Conservation (phyloP, 352 stramenopile genomes). For the Phytophthora macrochlamydospora region DNA sequence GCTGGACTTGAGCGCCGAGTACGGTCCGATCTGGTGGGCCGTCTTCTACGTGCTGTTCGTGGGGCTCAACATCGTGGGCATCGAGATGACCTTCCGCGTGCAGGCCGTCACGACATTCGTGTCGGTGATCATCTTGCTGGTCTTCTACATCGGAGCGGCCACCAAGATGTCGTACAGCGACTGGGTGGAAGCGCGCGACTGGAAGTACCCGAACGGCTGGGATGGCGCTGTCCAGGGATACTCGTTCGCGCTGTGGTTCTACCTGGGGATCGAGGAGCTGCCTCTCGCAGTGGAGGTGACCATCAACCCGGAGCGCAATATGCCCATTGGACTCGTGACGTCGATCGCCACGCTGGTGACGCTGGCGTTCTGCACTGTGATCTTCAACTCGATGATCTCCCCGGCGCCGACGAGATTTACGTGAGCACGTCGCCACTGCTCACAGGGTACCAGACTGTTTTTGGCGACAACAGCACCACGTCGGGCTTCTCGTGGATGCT, state of each 20-base stretch:
- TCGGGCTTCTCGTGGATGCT: constrained; percentile 74
- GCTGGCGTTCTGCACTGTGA: constrained; percentile 60
- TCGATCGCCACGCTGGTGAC: constrained; percentile 59
- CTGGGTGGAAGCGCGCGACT: constrained; percentile 50
- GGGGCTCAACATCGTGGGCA: constrained; percentile 57
- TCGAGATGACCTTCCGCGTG: constrained; percentile 73
- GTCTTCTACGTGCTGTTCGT: constrained; percentile 72
- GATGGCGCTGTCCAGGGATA: constrained; percentile 58
- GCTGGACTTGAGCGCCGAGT: constrained; percentile 40
- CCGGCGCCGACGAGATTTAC: constrained; percentile 48
- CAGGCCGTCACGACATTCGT: constrained; percentile 62
- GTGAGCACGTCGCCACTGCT: constrained; percentile 55
- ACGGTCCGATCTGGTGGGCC: constrained; percentile 58
- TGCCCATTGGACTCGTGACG: constrained; percentile 58
- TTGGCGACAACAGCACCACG: constrained; percentile 69
- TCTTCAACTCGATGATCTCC: constrained; percentile 76
- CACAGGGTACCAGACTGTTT: constrained; percentile 67
- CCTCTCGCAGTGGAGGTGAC: constrained; percentile 70
- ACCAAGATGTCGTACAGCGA: constrained; percentile 62
- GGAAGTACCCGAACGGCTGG: constrained; percentile 53
- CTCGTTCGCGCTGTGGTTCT: constrained; percentile 79
- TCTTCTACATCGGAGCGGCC: constrained; percentile 66
- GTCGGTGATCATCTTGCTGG: constrained; percentile 58
- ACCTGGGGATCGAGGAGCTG: constrained; percentile 70
- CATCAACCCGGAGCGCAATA: constrained; percentile 63